These are phyloP conservation scores for Straminergon stramineum DNA, from an alignment of 225 moss, liverwort and hornwort species.

Conservation along the genomic window DNA sequence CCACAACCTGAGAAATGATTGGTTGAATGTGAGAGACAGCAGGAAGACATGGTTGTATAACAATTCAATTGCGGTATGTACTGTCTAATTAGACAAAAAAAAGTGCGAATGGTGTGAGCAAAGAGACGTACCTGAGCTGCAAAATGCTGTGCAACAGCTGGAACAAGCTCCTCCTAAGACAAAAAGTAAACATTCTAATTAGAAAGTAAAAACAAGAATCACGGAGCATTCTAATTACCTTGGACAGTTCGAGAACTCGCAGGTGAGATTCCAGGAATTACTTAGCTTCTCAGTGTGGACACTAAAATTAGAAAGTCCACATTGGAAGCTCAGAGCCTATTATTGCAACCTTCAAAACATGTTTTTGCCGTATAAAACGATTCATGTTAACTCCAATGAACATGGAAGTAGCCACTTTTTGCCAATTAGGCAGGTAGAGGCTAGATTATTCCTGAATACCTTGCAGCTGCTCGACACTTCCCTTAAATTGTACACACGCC, in stretches of 20 bases:
- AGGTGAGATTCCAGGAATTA: neutral
- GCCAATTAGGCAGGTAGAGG: neutral
- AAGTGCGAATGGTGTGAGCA: neutral
- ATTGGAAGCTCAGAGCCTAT: neutral
- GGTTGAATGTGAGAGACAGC: neutral
- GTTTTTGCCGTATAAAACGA: no score
- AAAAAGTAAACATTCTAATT: neutral
- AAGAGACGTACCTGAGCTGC: slow-evolving; percentile 64
- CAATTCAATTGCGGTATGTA: neutral
- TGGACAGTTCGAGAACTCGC: no score
- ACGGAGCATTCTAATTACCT: neutral
- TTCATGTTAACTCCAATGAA: neutral
- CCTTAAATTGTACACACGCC: slow-evolving; percentile 89
- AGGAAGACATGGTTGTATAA: neutral
- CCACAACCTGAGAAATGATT: slow-evolving; percentile 53
- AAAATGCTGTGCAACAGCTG: slow-evolving; percentile 88
- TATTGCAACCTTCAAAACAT: neutral
- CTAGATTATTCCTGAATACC: slow-evolving; percentile 19
- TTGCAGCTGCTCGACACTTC: slow-evolving; percentile 93
- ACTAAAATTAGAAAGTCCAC: neutral
- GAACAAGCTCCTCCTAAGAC: slow-evolving; percentile 88
- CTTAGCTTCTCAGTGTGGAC: neutral
- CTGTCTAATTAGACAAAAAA: neutral
- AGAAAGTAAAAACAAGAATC: neutral
- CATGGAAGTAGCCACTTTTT: neutral